A percentile compares a stretch with the other conserved stretches of the same genome.
Evolutionary conservation across 805 yeast species (phyloP).

Genomic region (Ogataea polymorpha): DNA sequence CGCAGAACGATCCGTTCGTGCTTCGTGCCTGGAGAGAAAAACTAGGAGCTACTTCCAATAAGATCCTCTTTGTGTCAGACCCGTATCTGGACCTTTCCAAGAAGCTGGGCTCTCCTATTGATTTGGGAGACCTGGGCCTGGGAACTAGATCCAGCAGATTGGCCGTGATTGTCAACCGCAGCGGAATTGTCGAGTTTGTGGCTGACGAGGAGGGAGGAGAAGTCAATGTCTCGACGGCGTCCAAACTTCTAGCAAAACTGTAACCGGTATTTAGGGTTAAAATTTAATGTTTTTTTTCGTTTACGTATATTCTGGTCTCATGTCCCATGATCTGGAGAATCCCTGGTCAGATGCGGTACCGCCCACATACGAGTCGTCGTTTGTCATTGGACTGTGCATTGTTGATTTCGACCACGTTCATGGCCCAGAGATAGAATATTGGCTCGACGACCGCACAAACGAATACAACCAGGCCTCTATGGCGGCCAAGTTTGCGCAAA

Average conservation of each 20-base stretch:
- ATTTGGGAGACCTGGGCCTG: constrained; percentile 50
- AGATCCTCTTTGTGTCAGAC: constrained; percentile 61
- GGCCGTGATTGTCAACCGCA: constrained; percentile 57
- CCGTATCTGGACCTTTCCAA: constrained; percentile 55
- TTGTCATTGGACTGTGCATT: constrained; percentile 79
- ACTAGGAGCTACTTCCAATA: constrained; percentile 33
- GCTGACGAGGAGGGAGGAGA: constrained; percentile 29
- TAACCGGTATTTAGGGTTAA: constrained; percentile 6
- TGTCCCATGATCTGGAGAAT: constrained; percentile 2
- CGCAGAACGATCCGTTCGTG: constrained; percentile 73
- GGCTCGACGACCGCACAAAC: constrained; percentile 50
- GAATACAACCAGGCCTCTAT: constrained; percentile 33
- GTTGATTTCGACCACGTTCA: constrained; percentile 89
- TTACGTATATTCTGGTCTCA: background rate
- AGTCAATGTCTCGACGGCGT: constrained; percentile 27
- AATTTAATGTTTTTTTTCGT: constrained; percentile 2
- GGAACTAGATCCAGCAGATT: constrained; percentile 63
- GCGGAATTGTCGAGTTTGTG: constrained; percentile 38
- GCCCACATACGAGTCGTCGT: constrained; percentile 2
- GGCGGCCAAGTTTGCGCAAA: constrained; percentile 32
- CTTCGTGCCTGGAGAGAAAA: constrained; percentile 64
- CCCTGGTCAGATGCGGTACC: constrained; percentile 4
- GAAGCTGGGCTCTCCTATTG: constrained; percentile 55
- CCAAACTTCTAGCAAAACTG: constrained; percentile 25
- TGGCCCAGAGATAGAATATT: constrained; percentile 94